These are phyloP conservation scores for Silene latifolia DNA, from an alignment of 148 eudicot genomes.

Conservation along the genomic window DNA sequence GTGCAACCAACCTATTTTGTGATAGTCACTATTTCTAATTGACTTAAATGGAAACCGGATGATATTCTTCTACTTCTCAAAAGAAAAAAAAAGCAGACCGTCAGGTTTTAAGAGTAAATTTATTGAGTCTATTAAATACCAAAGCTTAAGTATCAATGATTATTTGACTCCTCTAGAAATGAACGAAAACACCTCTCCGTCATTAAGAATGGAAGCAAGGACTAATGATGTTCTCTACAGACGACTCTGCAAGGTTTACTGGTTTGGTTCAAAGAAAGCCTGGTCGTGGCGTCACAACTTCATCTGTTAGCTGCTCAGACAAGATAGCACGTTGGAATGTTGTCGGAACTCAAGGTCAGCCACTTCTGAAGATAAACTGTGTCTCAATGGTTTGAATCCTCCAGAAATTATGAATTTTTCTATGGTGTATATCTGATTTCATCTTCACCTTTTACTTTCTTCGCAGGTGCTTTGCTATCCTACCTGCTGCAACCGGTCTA, in stretches of 20 bases:
- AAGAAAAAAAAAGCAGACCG: background rate
- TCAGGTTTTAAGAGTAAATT: background rate
- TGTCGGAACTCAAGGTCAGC: conserved; percentile 84
- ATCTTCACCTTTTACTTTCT: conserved; percentile 1
- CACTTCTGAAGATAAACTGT: background rate
- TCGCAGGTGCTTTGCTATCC: conserved; percentile 79
- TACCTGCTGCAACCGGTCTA: conserved; percentile 73
- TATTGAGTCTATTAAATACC: background rate
- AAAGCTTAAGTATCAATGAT: background rate
- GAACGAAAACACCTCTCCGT: background rate
- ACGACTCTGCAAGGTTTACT: conserved; percentile 29
- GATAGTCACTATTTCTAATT: background rate
- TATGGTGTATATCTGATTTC: background rate
- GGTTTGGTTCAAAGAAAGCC: conserved; percentile 91
- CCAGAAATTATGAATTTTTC: background rate
- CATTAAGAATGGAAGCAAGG: background rate
- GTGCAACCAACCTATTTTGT: no score
- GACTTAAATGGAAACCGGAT: background rate
- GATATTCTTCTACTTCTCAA: background rate
- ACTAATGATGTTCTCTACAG: conserved; percentile 23
- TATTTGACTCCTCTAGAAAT: no score
- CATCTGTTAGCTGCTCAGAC: conserved; percentile 97
- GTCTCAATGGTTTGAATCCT: no score
- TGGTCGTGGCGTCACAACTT: conserved; percentile 87
- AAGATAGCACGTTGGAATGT: conserved; percentile 97